Base-by-base conservation (phyloP, 257 asterid species). In the Petrea volubilis region DNA sequence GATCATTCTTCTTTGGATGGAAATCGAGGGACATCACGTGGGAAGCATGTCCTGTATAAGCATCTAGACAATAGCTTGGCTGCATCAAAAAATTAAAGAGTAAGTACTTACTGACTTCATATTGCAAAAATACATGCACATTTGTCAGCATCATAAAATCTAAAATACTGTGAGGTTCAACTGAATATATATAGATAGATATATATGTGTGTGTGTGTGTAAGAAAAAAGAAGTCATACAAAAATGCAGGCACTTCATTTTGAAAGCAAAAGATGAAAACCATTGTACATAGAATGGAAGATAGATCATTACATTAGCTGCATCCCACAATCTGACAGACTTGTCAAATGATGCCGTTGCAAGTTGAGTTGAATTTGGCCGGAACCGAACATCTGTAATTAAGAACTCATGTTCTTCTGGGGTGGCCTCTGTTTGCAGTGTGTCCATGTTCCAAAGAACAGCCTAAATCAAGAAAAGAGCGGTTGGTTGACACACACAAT, bases 321-420 rank as follows among this genome's bases (percentile, higher is more conserved):
- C 96, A 70, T 90, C 96, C 96, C 96, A 90, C 63, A 90, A 71
- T 81, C 95, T 82, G 75, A 89, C 92, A 40, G 96, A 87, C 79
- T 82, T 85, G 73, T 89, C 96, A 50, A 82, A 80, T 61, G 96
- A 90, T 57, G 95, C 88, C 5, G 95, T 90, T 49, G 83, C 95
- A 46, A 90, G 82, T 77, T 87, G 95, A 41, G 90, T 84, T 4
- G 94, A 85, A 74, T 86, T 87, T 15, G 96, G 92, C 60, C 95
- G 83, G 87, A 90, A 90, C 53, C 96, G 94, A 56, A 90, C 81
- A 80, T 90, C 96, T 2, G 96, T 83, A 71, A 90, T 85, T 68
- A 87, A 68, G 73, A 55, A 67, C 55, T 87, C 86, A 77, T 89
- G 96, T 67, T 90, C 96, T 75, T 87, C 95, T 25, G 68, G 78